phyloP scores from a whole-genome alignment of 106 monocot species.

The Hemerocallis citrina region DNA sequence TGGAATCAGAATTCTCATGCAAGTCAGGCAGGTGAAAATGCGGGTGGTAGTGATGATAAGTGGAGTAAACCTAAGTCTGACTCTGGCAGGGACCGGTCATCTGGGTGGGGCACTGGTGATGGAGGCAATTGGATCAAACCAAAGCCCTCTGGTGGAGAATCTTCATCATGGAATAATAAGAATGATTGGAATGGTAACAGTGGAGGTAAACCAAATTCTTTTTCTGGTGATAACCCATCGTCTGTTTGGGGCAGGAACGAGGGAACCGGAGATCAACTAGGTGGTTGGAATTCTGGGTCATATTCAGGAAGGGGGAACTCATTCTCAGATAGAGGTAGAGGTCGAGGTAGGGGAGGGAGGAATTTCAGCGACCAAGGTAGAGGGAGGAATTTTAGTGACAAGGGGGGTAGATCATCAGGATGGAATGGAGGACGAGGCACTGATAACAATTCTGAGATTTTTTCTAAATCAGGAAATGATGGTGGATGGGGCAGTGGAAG shows the following conservation, averaged over 20 bases:
- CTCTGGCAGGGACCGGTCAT: neutral
- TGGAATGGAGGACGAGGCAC: neutral
- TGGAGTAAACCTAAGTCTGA: neutral
- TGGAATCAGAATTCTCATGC: neutral
- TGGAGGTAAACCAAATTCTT: neutral
- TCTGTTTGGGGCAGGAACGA: too few relatives aligned
- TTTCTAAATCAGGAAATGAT: too few relatives aligned
- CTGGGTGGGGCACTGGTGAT: neutral
- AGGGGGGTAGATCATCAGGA: neutral
- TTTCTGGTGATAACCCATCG: too few relatives aligned
- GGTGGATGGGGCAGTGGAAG: too few relatives aligned
- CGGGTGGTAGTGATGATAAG: neutral
- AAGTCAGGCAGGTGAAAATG: neutral
- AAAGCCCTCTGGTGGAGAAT: neutral
- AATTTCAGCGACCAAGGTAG: neutral
- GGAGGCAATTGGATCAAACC: neutral
- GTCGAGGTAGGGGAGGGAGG: too few relatives aligned
- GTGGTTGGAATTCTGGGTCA: neutral
- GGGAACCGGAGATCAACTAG: neutral
- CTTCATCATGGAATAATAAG: neutral
- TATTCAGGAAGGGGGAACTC: slow-evolving; percentile 1
- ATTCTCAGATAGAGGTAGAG: neutral
- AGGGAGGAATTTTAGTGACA: neutral
- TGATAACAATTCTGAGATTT: neutral
- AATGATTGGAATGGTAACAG: too few relatives aligned